A percentile compares a stretch with the other conserved stretches of the same genome.
Conservation (phyloP, 176 grass and related monocot genomes). For the Oryza glumipatula region DNA sequence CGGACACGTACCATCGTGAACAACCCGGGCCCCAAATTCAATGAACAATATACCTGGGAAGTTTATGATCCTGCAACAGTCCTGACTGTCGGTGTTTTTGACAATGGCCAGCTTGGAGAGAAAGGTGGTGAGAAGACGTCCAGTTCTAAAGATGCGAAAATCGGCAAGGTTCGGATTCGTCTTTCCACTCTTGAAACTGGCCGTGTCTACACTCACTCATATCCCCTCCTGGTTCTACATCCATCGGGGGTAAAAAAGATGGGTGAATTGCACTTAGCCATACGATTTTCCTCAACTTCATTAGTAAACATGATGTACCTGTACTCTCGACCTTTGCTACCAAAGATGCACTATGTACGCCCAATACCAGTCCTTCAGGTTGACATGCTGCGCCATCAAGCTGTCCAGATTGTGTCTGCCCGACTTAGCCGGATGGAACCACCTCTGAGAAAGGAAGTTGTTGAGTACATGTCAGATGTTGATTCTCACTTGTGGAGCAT, state of each 20-base stretch:
- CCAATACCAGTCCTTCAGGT: conserved; percentile 87
- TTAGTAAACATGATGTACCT: conserved; percentile 86
- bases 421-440: conserved; percentile 92
- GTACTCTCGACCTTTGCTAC: conserved; percentile 83
- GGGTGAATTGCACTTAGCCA: conserved; percentile 92
- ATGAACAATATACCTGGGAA: conserved; percentile 99
- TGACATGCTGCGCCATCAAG: conserved; percentile 83
- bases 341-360: conserved; percentile 95
- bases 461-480: conserved; percentile 96
- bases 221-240: conserved; percentile 92
- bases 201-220: conserved; percentile 87
- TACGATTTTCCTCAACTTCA: conserved; percentile 90
- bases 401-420: conserved; percentile 88
- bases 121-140: conserved; percentile 59
- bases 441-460: conserved; percentile 91
- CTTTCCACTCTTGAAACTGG: conserved; percentile 97
- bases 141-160: conserved; percentile 70
- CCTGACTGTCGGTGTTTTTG: conserved; percentile 88
- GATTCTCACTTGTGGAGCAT: conserved; percentile 98
- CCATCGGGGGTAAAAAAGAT: conserved; percentile 97
- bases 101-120: conserved; percentile 89
- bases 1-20: conserved; percentile 86
- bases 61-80: conserved; percentile 94
- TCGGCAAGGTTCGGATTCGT: conserved; percentile 90
- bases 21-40: conserved; percentile 79